Evolutionary conservation across 2,329 filamentous ascomycete species (phyloP), one percentile per base, ranked within the genome.

Genomic region (Aspergillus fischeri): DNA sequence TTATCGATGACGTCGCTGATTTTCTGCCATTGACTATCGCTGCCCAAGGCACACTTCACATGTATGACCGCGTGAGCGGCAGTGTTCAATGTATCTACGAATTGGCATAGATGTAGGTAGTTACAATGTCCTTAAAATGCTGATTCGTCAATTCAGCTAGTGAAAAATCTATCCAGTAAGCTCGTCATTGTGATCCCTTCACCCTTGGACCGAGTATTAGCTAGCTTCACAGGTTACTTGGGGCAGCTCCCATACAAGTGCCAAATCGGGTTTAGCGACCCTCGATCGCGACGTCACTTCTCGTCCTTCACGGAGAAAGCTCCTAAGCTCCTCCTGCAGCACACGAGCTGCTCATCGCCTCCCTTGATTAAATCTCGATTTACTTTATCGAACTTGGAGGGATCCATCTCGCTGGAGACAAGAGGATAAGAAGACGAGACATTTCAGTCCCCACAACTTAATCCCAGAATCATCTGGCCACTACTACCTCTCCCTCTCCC

Each of bases 1-100:
- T 51, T 38, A 38, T 38, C 59, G 51, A 64, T 63, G 63, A 65
- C 61, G 61, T 63, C 57, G 57, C 56, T 38, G 32, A 38, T 38
- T 38, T 7, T 38, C 14, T 38, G 14, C 32, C 5, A 14, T 38
- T 6, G 32, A 6, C 14, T 7, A 38, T 38, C 32, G 32, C 32
- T 38, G 14, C 14, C 32, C 32, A 17, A 38, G 32, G 32, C 32
- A 38, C 5, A 17, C 32, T 17, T 17, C 14, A 7, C 32, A 38
- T 2, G 32, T 38, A 38, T 38, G 32, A n/a, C 32, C 14, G 32
- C 32, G 32, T 38, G 32, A 38, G 32, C 14, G 32, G 14, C 32
- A 6, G 32, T 38, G 32, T 17, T 7, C 14, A 38, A 17, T 7
- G 11, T 17, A 17, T 35, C 32, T 35, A 7, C 32, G 7, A 17